A percentile compares a stretch with the other conserved stretches of the same genome.
Conservation (phyloP, 1,284 basidiomycete species). For the Ganoderma leucocontextum region DNA sequence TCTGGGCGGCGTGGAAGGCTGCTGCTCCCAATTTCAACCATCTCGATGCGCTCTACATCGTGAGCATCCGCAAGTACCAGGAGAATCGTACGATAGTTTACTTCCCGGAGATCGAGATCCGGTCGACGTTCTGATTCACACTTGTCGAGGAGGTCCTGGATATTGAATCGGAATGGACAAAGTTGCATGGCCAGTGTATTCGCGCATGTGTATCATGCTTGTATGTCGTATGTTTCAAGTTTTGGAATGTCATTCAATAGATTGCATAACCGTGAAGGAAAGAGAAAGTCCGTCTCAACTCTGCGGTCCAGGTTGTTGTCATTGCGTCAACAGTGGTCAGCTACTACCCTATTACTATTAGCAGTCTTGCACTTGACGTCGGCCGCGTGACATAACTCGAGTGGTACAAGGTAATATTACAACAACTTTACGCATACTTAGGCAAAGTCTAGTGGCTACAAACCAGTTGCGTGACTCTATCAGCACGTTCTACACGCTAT, state of each 20-base stretch:
- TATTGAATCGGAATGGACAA: too few relatives aligned
- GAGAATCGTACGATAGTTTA: neutral
- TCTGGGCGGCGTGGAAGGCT: neutral
- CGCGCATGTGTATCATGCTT: neutral
- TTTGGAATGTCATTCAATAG: neutral
- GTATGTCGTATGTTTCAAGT: neutral
- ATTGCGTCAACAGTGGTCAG: neutral
- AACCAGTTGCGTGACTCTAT: neutral
- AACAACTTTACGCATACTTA: neutral
- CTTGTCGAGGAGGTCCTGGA: neutral
- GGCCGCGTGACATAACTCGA: neutral
- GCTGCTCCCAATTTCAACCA: neutral
- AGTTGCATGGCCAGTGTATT: neutral
- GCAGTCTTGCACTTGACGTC: neutral
- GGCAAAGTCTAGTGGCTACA: constrained; percentile 5
- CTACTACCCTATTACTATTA: neutral
- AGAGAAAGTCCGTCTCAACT: neutral
- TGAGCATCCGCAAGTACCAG: neutral
- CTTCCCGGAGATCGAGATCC: neutral
- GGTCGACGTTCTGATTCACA: neutral
- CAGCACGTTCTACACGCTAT: neutral
- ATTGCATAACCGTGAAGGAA: neutral
- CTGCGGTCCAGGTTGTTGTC: neutral
- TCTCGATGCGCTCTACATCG: neutral
- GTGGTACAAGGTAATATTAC: neutral